Evolutionary conservation across 805 yeast genomes (phyloP).

Genomic region (Ogataea dorogensis): DNA sequence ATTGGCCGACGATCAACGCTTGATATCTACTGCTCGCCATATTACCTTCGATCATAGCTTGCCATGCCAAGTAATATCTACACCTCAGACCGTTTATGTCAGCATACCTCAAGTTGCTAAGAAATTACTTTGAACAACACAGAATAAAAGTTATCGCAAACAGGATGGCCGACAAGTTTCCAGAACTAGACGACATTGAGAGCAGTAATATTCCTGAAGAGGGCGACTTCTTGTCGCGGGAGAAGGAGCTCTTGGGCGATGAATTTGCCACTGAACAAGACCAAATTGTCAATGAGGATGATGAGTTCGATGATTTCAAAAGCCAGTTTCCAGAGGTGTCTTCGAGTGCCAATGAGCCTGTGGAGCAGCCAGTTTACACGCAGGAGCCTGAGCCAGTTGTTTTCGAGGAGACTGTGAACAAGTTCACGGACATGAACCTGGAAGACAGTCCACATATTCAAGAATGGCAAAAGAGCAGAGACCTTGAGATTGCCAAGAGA

Average conservation of each 20-base stretch:
- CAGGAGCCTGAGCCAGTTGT: slow-evolving; percentile 13
- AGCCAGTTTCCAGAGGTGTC: slow-evolving; percentile 61
- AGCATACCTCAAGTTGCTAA: no score
- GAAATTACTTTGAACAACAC: slow-evolving; percentile 8
- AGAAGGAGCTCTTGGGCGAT: slow-evolving; percentile 65
- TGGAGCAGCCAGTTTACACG: slow-evolving; percentile 8
- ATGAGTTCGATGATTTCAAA: slow-evolving; percentile 58
- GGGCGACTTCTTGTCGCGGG: slow-evolving; percentile 62
- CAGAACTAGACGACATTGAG: slow-evolving; percentile 55
- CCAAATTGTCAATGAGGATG: slow-evolving; percentile 40
- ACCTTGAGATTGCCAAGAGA: slow-evolving; percentile 72
- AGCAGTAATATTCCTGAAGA: slow-evolving; percentile 32
- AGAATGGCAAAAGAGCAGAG: slow-evolving; percentile 83
- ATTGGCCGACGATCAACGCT: no score
- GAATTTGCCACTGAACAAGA: slow-evolving; percentile 70
- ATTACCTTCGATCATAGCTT: no score
- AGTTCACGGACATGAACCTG: slow-evolving; percentile 36
- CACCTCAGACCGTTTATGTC: no score
- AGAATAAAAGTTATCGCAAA: not conserved
- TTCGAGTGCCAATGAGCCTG: slow-evolving; percentile 14
- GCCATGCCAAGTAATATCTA: no score
- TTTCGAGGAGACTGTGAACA: slow-evolving; percentile 35
- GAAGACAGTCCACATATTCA: slow-evolving; percentile 58
- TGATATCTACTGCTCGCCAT: no score
- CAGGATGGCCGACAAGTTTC: slow-evolving; percentile 72